Conservation (phyloP, 352 stramenopile species). For the Globisporangium alternatum region DNA sequence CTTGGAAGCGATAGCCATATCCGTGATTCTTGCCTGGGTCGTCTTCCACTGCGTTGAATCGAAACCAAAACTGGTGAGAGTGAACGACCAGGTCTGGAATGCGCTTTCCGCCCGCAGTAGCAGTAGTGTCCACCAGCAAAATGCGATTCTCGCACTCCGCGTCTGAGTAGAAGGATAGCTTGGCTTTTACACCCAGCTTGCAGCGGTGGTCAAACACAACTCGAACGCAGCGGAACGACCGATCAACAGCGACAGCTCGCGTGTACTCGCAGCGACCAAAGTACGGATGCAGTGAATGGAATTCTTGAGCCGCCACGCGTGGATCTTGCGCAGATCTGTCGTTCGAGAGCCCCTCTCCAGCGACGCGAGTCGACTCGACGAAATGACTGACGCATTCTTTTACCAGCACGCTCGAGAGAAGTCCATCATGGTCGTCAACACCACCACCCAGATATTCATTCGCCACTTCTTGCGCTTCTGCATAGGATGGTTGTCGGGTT, state of each 20-base stretch:
- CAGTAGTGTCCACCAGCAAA: slow-evolving; percentile 41
- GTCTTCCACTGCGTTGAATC: slow-evolving; percentile 68
- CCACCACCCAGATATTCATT: slow-evolving; percentile 47
- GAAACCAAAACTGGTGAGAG: slow-evolving; percentile 82
- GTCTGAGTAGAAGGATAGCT: slow-evolving; percentile 72
- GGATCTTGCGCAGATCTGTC: slow-evolving; percentile 6
- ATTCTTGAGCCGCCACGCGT: slow-evolving; percentile 37
- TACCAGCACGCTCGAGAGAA: slow-evolving; percentile 73
- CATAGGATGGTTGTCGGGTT: slow-evolving; percentile 51
- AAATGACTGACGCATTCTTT: slow-evolving; percentile 87
- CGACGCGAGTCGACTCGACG: slow-evolving; percentile 74
- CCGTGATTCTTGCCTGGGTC: slow-evolving; percentile 52
- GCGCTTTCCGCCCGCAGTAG: slow-evolving; percentile 32
- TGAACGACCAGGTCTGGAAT: slow-evolving; percentile 71
- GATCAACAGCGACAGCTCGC: slow-evolving; percentile 48
- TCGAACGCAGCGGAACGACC: slow-evolving; percentile 55
- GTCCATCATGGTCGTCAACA: slow-evolving; percentile 54
- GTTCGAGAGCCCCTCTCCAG: slow-evolving; percentile 36
- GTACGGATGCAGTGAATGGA: slow-evolving; percentile 84
- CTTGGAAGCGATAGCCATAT: slow-evolving; percentile 84
- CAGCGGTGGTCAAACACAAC: slow-evolving; percentile 83
- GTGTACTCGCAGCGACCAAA: slow-evolving; percentile 81
- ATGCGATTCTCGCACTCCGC: slow-evolving; percentile 61
- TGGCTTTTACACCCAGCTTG: slow-evolving; percentile 63
- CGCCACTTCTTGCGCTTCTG: slow-evolving; percentile 57